Percentiles rank a stretch among this genome's conserved stretches.
phyloP scores from a whole-genome alignment of 176 grass and related monocot genomes.

The Carex myosuroides region DNA sequence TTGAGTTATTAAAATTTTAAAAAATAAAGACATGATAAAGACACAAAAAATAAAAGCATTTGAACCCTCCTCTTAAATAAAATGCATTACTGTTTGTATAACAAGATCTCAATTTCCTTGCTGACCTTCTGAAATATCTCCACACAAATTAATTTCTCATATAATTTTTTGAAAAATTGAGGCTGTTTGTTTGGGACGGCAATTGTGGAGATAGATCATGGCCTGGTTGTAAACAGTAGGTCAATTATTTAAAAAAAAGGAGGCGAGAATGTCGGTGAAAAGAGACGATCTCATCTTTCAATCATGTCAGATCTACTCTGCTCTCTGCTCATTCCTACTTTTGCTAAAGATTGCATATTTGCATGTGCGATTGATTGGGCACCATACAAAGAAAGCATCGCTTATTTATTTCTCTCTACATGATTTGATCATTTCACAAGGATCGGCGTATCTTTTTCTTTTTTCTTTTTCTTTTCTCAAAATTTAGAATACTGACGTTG shows the following conservation, averaged over 20 bases:
- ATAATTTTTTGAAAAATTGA: neutral
- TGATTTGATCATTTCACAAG: neutral
- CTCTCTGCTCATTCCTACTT: neutral
- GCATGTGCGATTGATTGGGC: conserved; percentile 4
- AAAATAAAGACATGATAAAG: no score
- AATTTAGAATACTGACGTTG: neutral
- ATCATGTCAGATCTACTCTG: conserved; percentile 2
- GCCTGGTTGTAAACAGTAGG: neutral
- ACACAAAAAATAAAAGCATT: no score
- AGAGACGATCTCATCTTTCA: neutral
- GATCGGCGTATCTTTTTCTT: neutral
- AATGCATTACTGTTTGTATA: no score
- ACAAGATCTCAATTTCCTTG: no score
- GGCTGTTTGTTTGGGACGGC: neutral
- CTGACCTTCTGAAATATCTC: neutral
- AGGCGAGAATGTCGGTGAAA: conserved; percentile 8
- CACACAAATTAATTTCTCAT: neutral
- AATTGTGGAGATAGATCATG: neutral
- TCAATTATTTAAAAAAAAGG: conserved; percentile 2
- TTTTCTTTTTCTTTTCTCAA: no score
- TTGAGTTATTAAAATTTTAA: no score
- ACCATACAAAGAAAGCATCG: neutral
- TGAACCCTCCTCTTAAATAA: no score
- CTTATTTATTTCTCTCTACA: neutral
- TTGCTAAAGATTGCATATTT: conserved; percentile 10